Evolutionary conservation across 1,284 basidiomycete species (phyloP), one percentile per base, ranked within the genome.

Genomic region (Fistulinella staudtii): DNA sequence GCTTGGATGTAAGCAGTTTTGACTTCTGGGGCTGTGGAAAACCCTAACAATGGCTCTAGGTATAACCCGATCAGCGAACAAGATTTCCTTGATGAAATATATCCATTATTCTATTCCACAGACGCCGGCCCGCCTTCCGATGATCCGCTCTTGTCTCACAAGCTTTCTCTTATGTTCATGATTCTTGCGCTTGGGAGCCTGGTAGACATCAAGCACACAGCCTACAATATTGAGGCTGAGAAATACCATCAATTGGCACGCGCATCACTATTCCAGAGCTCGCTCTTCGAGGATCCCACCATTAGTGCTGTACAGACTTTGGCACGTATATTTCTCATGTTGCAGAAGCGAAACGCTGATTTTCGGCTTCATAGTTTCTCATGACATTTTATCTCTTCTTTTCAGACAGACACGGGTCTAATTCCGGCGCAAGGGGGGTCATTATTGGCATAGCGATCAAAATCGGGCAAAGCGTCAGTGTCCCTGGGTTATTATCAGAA

Each of bases 371-470:
- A 20, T 53, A 88, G 85, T 84, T 79, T 61, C 68, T 88, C 51
- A 88, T 88, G 83, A 78, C 82, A 1, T 86, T 79, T 60, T 88
- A 85, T 56, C 73, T 86, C 21, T 87, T 87, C 66, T 67, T 88
- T 47, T 74, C 78, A 44, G 85, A 88, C 64, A 74, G 83, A 51
- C 82, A 87, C 60, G 83, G 83, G 14, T 80, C 75, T 21, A 77
- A 74, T 52, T 80, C 81, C 49, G 84, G 84, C 14, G 76, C 79
- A n/a, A 73, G 85, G 28, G 88, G 85, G 85, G 78, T 79, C 8
- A 79, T 84, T 46, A 86, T 87, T 74, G 86, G 85, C 18, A 74
- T 88, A 41, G 81, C 85, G 15, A 79, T 86, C 48, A 89, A 86
- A 66, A 69, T 88, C 46, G 82, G 79, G 25, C 82, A 89, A 59